Base-by-base conservation (phyloP, 2,329 filamentous ascomycete species). In the Chrysoporthe puriensis region DNA sequence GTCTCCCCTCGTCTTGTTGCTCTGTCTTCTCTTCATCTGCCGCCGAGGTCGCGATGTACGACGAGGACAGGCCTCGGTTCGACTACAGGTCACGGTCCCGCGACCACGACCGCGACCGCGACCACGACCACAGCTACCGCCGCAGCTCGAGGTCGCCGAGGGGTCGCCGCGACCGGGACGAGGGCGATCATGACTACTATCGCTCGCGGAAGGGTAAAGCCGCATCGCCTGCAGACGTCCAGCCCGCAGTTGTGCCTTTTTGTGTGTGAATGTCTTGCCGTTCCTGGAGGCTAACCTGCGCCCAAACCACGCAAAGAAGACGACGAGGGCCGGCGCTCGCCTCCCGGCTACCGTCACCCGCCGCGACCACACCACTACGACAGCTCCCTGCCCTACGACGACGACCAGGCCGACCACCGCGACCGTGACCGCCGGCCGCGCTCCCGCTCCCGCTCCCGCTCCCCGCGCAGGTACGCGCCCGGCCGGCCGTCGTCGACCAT, bases 191-290 rank as follows among this genome's bases (percentile, higher is more conserved):
- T 74, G 78, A 81, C 73, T 77, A 79, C 76, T 77, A 79, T 74
- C 81, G 78, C 78, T 79, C 80, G 79, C 79, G 82, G 80, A 82
- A 85, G 81, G 83, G 74, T 76, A 76, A 73, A 71, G 64, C 66
- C 64, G 69, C 64, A 66, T 58, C 21, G 67, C 66, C 67, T 67
- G 63, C 52, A 69, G 62, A 44, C 63, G 34, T 32, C 40, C 46
- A 62, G 44, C 59, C 36, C 48, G 52, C 34, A 46, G 56, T 56
- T 58, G 50, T 42, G 44, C 18, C 46, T 60, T 44, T 62, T 60
- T 62, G 54, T 52, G 43, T 44, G 66, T 62, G 34, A 26, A 6
- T 44, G 36, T 60, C 8, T 44, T 42, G 36, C 34, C 61, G 63
- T 68, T 46, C 65, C 4, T 63, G 46, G 32, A 62, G 54, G 68